Conservation (phyloP, 176 grass and related monocot species). For the Oryza glumipatula region DNA sequence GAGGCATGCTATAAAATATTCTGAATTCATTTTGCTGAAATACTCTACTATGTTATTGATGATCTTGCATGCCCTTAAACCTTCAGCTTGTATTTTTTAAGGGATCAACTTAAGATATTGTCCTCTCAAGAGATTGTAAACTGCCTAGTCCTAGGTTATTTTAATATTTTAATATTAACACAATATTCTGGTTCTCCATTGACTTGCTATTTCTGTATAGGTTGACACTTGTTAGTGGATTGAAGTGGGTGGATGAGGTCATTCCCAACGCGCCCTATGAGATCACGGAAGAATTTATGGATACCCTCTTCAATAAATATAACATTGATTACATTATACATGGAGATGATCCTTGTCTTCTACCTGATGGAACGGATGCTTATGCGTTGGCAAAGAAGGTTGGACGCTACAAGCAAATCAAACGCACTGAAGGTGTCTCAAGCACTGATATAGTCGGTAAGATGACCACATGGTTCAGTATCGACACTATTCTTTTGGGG, state of each 20-base stretch:
- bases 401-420: conserved; percentile 95
- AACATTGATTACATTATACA: conserved; percentile 88
- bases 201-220: conserved; percentile 32
- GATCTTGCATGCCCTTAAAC: neutral
- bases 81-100: neutral
- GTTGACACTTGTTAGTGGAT: conserved; percentile 80
- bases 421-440: conserved; percentile 88
- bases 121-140: neutral
- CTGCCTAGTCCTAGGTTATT: neutral
- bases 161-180: neutral
- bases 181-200: neutral
- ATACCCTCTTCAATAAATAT: conserved; percentile 88
- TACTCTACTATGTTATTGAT: neutral
- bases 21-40: neutral
- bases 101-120: conserved; percentile 16
- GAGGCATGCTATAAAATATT: neutral
- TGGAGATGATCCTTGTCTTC: conserved; percentile 92
- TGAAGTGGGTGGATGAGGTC: conserved; percentile 95
- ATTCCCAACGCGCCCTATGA: conserved; percentile 83
- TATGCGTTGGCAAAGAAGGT: conserved; percentile 85
- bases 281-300: conserved; percentile 91
- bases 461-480: conserved; percentile 35
- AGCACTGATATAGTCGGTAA: conserved; percentile 92
- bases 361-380: conserved; percentile 86
- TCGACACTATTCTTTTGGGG: conserved; percentile 6